Conservation (phyloP, 2,329 filamentous ascomycete species). For the Aspergillus quadrilineatus region DNA sequence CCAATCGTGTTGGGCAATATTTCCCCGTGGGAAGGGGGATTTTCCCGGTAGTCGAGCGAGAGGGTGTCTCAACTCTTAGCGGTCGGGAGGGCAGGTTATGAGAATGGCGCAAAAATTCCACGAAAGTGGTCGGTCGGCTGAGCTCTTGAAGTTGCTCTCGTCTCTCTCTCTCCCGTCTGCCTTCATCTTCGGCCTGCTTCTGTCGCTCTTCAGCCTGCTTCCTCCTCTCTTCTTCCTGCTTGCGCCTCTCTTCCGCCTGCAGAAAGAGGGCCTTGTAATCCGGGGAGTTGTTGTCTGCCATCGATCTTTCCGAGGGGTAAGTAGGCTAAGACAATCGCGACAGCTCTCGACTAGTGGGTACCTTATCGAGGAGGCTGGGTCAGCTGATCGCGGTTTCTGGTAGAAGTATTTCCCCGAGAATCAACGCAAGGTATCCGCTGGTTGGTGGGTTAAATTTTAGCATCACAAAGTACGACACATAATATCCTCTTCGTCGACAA, state of each 20-base stretch:
- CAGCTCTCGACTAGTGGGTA: not conserved
- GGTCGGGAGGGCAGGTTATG: slow-evolving; percentile 20
- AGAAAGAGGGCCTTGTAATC: slow-evolving; percentile 7
- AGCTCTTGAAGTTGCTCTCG: slow-evolving; percentile 4
- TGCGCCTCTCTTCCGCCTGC: slow-evolving; percentile 1
- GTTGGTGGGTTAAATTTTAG: not conserved
- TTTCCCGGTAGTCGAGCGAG: slow-evolving; percentile 24
- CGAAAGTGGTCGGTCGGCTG: slow-evolving; percentile 21
- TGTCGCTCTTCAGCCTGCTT: no score
- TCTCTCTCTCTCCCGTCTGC: no score
- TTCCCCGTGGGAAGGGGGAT: slow-evolving; percentile 24
- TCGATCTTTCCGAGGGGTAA: not conserved
- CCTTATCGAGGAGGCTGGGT: not conserved
- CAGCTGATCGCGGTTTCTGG: not conserved
- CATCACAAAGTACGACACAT: no score
- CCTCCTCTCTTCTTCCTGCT: no score
- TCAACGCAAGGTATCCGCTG: not conserved
- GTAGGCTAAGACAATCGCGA: not conserved
- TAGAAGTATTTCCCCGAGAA: not conserved
- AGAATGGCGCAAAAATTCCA: slow-evolving; percentile 21
- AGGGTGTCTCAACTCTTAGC: slow-evolving; percentile 16
- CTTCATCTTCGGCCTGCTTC: no score
- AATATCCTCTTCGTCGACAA: no score
- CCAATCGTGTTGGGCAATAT: slow-evolving; percentile 23
- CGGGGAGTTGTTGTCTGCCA: not conserved